Conservation (phyloP, 345 rosid species). For the Brassica nigra region DNA sequence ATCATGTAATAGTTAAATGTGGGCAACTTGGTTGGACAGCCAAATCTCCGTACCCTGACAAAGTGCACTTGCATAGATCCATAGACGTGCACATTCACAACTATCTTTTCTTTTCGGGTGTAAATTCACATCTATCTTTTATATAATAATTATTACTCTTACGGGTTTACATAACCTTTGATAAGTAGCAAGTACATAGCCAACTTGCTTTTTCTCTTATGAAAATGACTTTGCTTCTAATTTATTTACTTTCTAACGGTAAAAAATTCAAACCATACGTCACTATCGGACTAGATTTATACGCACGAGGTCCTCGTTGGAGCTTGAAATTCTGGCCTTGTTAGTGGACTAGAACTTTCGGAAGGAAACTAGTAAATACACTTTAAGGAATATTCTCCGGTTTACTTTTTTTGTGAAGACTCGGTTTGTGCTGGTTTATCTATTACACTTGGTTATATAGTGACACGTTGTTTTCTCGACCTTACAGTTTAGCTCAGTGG, state of each 20-base stretch:
- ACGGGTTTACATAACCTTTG: conserved; percentile 3
- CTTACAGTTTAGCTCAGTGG: conserved; percentile 72
- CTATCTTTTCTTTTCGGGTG: not conserved
- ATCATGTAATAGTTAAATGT: not conserved
- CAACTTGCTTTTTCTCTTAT: not conserved
- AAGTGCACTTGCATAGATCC: conserved; percentile 26
- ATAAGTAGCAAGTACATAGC: not conserved
- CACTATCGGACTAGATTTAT: conserved; percentile 25
- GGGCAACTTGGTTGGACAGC: conserved; percentile 29
- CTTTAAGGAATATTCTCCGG: conserved; percentile 27
- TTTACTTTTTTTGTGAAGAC: not conserved
- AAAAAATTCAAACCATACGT: conserved; percentile 17
- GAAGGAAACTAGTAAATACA: conserved; percentile 2
- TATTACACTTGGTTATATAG: not conserved
- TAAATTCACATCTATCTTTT: not conserved
- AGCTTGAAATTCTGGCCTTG: conserved; percentile 5
- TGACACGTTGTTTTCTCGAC: not conserved
- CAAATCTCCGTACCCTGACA: conserved; percentile 31
- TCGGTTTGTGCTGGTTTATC: conserved; percentile 8
- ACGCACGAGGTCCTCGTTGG: conserved; percentile 23
- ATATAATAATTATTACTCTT: not conserved
- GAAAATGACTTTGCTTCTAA: conserved; percentile 10
- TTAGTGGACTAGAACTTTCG: conserved; percentile 16
- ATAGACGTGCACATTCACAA: not conserved
- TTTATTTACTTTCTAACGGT: not conserved